These are phyloP conservation scores for Pezicula neosporulosa DNA, from an alignment of 2,329 filamentous ascomycete species.

Conservation along the genomic window DNA sequence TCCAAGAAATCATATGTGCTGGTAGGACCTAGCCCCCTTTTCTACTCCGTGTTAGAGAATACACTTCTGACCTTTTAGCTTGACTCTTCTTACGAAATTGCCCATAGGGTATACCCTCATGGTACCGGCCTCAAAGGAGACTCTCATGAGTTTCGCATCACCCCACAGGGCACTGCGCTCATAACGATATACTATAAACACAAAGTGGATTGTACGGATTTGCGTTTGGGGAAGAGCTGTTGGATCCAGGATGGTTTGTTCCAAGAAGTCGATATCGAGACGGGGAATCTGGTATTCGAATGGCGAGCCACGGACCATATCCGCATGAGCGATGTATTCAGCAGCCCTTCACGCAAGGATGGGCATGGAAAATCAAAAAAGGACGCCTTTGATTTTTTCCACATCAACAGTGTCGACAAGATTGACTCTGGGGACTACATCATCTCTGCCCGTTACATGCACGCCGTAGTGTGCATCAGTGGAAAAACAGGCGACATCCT, in stretches of 20 bases:
- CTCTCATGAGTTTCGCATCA: conserved; percentile 41
- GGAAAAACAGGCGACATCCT: conserved; percentile 40
- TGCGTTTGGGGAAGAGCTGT: conserved; percentile 3
- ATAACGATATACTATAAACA: conserved; percentile 33
- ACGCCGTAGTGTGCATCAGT: conserved; percentile 42
- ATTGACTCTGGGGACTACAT: conserved; percentile 39
- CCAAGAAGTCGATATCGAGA: conserved; percentile 49
- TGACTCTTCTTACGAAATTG: conserved; percentile 27
- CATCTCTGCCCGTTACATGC: conserved; percentile 41
- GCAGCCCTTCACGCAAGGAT: conserved; percentile 8
- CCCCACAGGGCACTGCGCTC: conserved; percentile 35
- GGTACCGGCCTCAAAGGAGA: conserved; percentile 34
- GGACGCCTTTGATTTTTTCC: conserved; percentile 21
- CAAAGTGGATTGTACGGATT: conserved; percentile 5
- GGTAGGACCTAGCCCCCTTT: not conserved
- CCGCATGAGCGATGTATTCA: conserved; percentile 12
- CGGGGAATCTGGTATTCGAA: conserved; percentile 44
- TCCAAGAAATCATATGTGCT: conserved; percentile 25
- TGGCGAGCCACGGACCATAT: conserved; percentile 42
- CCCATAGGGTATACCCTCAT: conserved; percentile 33
- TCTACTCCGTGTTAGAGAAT: no score
- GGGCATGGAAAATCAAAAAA: conserved; percentile 12
- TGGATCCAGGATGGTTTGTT: conserved; percentile 25
- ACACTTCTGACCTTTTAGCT: conserved; percentile 14
- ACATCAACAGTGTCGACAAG: conserved; percentile 35